Evolutionary conservation across 352 stramenopile genomes (phyloP).

Genomic region (Phytophthora ramorum): DNA sequence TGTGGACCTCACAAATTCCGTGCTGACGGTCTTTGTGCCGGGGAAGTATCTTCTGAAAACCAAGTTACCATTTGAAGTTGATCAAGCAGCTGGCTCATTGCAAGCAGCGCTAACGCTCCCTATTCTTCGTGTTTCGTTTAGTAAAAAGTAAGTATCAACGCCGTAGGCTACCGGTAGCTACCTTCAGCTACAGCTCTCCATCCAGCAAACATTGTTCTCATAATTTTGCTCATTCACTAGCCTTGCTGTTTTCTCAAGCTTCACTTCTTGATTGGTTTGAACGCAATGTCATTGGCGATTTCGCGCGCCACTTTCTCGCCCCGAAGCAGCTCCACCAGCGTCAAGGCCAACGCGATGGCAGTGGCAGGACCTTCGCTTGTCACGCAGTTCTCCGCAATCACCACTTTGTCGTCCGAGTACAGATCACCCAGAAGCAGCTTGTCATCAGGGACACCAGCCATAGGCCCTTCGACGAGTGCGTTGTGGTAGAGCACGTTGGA

Average conservation of each 20-base stretch:
- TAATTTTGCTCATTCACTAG: neutral
- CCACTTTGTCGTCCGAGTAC: slow-evolving; percentile 59
- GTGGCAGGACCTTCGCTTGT: slow-evolving; percentile 71
- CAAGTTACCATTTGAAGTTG: slow-evolving; percentile 57
- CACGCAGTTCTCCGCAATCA: slow-evolving; percentile 69
- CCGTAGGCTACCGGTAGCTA: slow-evolving; percentile 1
- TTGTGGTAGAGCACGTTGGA: slow-evolving; percentile 66
- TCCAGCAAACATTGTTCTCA: neutral
- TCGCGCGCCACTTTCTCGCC: slow-evolving; percentile 45
- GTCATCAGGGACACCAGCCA: slow-evolving; percentile 52
- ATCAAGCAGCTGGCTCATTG: slow-evolving; percentile 18
- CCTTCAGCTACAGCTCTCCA: slow-evolving; percentile 1
- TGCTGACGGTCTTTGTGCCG: slow-evolving; percentile 56
- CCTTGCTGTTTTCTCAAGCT: neutral
- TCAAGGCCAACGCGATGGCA: slow-evolving; percentile 59
- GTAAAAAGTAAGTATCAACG: slow-evolving; percentile 26
- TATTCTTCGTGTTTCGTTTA: slow-evolving; percentile 37
- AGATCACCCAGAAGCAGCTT: slow-evolving; percentile 49
- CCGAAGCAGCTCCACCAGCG: slow-evolving; percentile 66
- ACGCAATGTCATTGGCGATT: slow-evolving; percentile 39
- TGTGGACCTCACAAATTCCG: slow-evolving; percentile 55
- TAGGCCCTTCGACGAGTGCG: slow-evolving; percentile 49
- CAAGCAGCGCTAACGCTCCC: slow-evolving; percentile 36
- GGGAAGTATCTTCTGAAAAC: slow-evolving; percentile 63
- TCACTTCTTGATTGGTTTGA: slow-evolving; percentile 40